Base-by-base conservation (phyloP, 148 eudicot genomes). In the Camellia lanceoleosa region DNA sequence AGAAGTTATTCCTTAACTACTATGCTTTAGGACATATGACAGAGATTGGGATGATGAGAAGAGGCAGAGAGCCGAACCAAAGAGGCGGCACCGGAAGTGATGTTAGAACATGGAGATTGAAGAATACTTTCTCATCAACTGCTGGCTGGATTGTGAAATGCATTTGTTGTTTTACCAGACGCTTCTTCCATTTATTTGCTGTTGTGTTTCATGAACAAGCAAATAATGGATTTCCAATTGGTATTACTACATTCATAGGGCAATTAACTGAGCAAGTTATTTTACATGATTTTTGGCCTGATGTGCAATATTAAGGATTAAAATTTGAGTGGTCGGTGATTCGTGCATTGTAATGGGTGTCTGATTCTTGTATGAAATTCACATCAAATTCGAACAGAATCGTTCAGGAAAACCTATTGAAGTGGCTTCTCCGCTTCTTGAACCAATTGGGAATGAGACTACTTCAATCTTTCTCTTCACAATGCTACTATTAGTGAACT, bases 1-100 rank as follows among this genome's bases (percentile, higher is more conserved):
- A 46, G n/a, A 78, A 20, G 80, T 42, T 12, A 43, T 16, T 77
- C 92, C 97, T 96, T 93, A 73, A 97, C 85, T 65, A 19, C 41
- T 47, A 19, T 74, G 42, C 75, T 81, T 68, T 78, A 97, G 99
- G 71, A 80, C 91, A 77, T 91, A 91, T 68, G 99, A 97, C 70
- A 92, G 99, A 46, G 99, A 97, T 9, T 97, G 95, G 98, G 99
- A 97, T 41, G 99, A 97, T 15, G 99, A 97, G 85, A 97, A 97
- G 87, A 87, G 98, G 79, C 99, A 84, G 86, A 89, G 98, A 83
- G 95, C 86, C 63, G 99, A 97, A 81, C 92, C 93, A 58, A 97
- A 97, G 86, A 90, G 98, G 74, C 79, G 99, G 80, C 98, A 92
- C 69, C 88, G 99, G 78, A 97, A 97, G 81, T 97, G 87, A 73